phyloP scores from a whole-genome alignment of 441 rosid species.

The Dalechampia spathulata region DNA sequence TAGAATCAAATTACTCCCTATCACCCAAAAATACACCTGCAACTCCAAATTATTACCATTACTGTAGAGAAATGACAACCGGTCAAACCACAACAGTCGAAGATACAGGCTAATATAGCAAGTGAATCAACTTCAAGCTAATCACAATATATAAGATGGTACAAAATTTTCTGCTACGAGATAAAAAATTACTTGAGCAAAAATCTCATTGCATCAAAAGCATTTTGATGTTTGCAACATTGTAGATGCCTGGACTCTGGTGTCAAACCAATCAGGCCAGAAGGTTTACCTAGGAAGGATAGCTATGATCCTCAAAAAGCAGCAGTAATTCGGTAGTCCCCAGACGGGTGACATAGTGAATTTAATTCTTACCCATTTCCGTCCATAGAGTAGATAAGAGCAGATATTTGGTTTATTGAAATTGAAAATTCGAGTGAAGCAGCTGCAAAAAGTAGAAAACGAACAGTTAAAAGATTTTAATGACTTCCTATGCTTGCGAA shows the following conservation, averaged over 20 bases:
- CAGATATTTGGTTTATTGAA: constrained; percentile 52
- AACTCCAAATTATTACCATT: constrained; percentile 7
- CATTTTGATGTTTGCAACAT: not conserved
- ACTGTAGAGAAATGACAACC: not conserved
- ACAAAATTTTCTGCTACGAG: not conserved
- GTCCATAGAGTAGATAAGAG: constrained; percentile 52
- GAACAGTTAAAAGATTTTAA: not conserved
- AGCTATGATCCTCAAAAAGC: not conserved
- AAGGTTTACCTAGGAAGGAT: not conserved
- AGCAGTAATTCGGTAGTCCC: not conserved
- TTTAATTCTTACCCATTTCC: constrained; percentile 70
- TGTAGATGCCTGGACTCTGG: not conserved
- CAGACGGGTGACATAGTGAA: not conserved
- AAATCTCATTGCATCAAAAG: not conserved
- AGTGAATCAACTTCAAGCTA: not conserved
- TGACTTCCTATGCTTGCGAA: too few relatives aligned
- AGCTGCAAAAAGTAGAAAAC: constrained; percentile 31
- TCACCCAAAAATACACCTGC: constrained; percentile 89
- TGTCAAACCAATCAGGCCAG: not conserved
- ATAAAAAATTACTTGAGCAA: not conserved
- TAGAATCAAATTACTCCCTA: constrained; percentile 77
- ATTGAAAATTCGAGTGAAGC: constrained; percentile 83
- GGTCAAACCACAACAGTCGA: not conserved
- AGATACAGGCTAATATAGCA: too few relatives aligned
- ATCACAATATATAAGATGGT: not conserved